Evolutionary conservation across 306 rosid genomes (phyloP).

Genomic region (Glycine soja): DNA sequence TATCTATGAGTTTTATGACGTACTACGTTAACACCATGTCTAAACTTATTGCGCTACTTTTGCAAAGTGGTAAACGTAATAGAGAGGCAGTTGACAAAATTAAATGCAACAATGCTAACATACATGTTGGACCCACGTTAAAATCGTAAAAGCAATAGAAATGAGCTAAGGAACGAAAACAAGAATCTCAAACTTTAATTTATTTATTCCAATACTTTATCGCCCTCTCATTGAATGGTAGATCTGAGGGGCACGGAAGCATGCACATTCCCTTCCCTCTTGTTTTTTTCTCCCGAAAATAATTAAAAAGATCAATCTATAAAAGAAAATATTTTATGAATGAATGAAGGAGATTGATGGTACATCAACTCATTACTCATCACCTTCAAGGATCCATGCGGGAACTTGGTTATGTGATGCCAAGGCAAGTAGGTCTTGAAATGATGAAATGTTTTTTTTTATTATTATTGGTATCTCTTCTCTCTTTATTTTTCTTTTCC

Average conservation of each 20-base stretch:
- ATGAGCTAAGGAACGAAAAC: slow-evolving; percentile 32
- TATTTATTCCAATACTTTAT: slow-evolving; percentile 25
- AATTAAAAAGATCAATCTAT: neutral
- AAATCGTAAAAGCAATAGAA: slow-evolving; percentile 31
- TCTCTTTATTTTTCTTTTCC: no score
- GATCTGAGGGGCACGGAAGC: slow-evolving; percentile 43
- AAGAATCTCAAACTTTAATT: slow-evolving; percentile 32
- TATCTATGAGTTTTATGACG: neutral
- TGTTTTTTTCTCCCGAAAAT: no score
- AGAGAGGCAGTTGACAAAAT: slow-evolving; percentile 45
- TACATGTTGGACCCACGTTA: slow-evolving; percentile 38
- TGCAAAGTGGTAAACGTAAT: slow-evolving; percentile 32
- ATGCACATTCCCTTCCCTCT: slow-evolving; percentile 5
- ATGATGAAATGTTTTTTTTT: no score
- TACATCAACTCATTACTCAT: no score
- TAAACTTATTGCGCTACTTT: slow-evolving; percentile 7
- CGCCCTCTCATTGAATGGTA: slow-evolving; percentile 5
- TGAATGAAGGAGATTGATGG: no score
- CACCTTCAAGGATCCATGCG: no score
- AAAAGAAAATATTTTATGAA: no score
- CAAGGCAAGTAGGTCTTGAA: no score
- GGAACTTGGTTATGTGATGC: no score
- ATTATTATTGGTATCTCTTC: no score
- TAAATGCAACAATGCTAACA: slow-evolving; percentile 36
- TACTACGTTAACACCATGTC: neutral